phyloP scores from a whole-genome alignment of 1,139 yeast genomes.

The Debaryomycetaceae sp. region DNA sequence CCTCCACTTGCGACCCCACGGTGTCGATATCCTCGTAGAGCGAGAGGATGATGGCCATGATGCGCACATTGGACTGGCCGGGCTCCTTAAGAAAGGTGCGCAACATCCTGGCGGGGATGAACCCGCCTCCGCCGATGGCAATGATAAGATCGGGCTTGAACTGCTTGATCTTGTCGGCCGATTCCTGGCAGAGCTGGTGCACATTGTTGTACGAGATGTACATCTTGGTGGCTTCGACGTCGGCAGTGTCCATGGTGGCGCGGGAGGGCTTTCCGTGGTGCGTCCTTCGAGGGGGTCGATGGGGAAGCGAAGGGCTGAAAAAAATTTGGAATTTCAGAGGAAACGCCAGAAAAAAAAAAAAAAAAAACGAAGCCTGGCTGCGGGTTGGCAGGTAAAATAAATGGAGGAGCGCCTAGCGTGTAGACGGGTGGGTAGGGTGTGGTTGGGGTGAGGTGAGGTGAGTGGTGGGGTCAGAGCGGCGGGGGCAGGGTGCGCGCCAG shows the following conservation, averaged over 20 bases:
- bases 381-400: too few species aligned
- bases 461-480: too few species aligned
- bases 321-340: too few species aligned
- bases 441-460: too few species aligned
- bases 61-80: slow-evolving; percentile 84
- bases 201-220: slow-evolving; percentile 89
- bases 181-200: slow-evolving; percentile 87
- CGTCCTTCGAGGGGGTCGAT: too few species aligned
- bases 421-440: too few species aligned
- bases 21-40: slow-evolving; percentile 79
- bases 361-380: too few species aligned
- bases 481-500: too few species aligned
- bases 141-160: slow-evolving; percentile 83
- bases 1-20: slow-evolving; percentile 54
- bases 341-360: too few species aligned
- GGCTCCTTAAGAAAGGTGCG: slow-evolving; percentile 85
- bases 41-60: slow-evolving; percentile 90
- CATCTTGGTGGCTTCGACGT: slow-evolving; percentile 48
- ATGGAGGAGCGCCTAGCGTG: too few species aligned
- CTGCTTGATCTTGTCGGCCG: slow-evolving; percentile 66
- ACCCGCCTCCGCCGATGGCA: slow-evolving; percentile 93
- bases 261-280: too few species aligned
- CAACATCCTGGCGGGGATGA: slow-evolving; percentile 92
- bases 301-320: too few species aligned
- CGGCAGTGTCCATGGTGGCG: slow-evolving; percentile 25